phyloP scores from a whole-genome alignment of 768 basidiomycete species.

The Tremella fuciformis region DNA sequence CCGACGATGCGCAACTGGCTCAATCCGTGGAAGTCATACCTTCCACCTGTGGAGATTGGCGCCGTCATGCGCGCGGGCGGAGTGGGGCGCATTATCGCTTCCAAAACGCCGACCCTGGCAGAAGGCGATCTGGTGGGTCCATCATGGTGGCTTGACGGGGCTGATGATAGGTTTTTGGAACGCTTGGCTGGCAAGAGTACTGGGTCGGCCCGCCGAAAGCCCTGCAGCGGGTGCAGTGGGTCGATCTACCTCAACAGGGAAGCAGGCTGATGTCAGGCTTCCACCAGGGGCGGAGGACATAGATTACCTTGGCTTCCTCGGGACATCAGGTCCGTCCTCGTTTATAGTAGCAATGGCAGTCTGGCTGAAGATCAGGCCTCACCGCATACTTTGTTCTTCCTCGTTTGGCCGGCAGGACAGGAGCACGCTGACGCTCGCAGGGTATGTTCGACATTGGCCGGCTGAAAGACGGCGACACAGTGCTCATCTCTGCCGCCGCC shows the following conservation, averaged over 20 bases:
- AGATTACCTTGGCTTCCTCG: constrained; percentile 82
- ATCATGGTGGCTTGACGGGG: not conserved
- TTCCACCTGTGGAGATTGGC: constrained; percentile 60
- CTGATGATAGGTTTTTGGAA: constrained; percentile 33
- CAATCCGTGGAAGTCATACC: constrained; percentile 62
- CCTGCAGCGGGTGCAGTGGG: constrained; percentile 33
- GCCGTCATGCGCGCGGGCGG: constrained; percentile 71
- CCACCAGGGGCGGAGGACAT: constrained; percentile 63
- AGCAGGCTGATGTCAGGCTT: constrained; percentile 18
- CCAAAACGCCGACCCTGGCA: constrained; percentile 58
- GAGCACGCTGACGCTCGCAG: constrained; percentile 52
- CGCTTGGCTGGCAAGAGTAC: constrained; percentile 49
- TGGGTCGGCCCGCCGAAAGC: constrained; percentile 43
- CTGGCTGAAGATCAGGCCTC: constrained; percentile 57
- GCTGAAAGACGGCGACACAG: constrained; percentile 76
- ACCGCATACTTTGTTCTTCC: constrained; percentile 81
- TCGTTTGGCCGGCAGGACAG: constrained; percentile 5
- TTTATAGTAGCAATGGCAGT: not conserved
- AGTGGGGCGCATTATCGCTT: constrained; percentile 66
- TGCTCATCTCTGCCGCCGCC: constrained; percentile 86
- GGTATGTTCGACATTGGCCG: constrained; percentile 77
- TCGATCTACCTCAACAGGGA: constrained; percentile 6
- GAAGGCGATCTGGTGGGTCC: constrained; percentile 67
- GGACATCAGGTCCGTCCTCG: constrained; percentile 61
- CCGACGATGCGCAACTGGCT: constrained; percentile 84